phyloP scores from a whole-genome alignment of 202 grass and related monocot genomes.

The Carex sylvatica region DNA sequence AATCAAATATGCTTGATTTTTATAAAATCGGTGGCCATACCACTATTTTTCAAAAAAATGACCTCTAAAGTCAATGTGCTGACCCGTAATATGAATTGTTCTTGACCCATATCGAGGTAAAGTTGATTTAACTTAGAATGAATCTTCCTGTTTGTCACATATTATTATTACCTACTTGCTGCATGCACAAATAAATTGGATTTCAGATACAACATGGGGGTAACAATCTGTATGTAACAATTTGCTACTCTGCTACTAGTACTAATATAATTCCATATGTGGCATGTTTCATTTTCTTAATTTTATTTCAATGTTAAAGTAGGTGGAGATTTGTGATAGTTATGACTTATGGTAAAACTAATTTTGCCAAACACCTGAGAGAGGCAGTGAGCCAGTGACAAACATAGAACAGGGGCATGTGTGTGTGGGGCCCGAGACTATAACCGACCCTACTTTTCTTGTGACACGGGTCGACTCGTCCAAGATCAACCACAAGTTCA shows the following conservation, averaged over 20 bases:
- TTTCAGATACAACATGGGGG: conserved; percentile 78
- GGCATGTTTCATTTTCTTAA: neutral
- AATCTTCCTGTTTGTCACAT: neutral
- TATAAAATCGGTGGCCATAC: no score
- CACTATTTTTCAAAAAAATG: neutral
- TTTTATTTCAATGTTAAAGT: conserved; percentile 12
- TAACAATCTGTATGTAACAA: conserved; percentile 58
- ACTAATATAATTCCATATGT: neutral
- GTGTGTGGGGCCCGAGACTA: conserved; percentile 49
- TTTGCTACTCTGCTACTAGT: neutral
- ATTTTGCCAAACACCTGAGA: conserved; percentile 65
- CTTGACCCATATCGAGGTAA: neutral
- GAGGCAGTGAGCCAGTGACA: conserved; percentile 43
- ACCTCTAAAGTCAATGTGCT: neutral
- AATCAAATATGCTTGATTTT: no score
- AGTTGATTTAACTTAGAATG: neutral
- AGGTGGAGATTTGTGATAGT: conserved; percentile 56
- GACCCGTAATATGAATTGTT: neutral
- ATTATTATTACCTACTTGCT: neutral
- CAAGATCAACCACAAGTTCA: conserved; percentile 70
- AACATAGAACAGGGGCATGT: conserved; percentile 85
- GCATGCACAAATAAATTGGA: neutral
- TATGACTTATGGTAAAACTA: conserved; percentile 36
- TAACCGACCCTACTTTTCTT: conserved; percentile 66
- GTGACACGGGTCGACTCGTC: conserved; percentile 85